Base-by-base conservation (phyloP, 768 basidiomycete species). In the Sutorius australiensis region DNA sequence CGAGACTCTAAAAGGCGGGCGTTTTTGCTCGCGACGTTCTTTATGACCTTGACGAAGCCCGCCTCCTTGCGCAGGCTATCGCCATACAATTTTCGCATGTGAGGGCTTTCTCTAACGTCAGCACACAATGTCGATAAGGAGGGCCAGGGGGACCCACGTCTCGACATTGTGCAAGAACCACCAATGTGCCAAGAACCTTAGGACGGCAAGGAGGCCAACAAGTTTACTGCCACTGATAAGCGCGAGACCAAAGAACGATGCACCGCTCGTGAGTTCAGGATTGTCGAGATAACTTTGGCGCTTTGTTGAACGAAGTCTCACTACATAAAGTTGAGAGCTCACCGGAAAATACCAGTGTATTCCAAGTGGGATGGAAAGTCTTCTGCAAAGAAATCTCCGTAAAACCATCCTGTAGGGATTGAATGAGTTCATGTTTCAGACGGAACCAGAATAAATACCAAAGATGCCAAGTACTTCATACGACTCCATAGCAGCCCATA, bases 291-390 rank as follows among this genome's bases (percentile, higher is more conserved):
- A 95, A 6, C 90, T 91, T 37, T 36, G 33, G 28, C 41, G 19
- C 34, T 47, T 9, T 39, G 19, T n/a, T 53, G 50, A 39, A 41
- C 37, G 37, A 24, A 9, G 9, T 7, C 14, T 24, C 14, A 12
- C 32, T 38, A 44, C 9, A n/a, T 10, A 11, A 36, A 21, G 11
- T 32, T 37, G 33, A 36, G 45, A 34, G 61, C 74, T 46, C 63
- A 93, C 84, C 95, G 84, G 72, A 95, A 99, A 59, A 99, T 98
- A 31, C 97, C 97, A 48, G 93, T 95, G 67, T 98, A 98, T 54
- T 95, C 92, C 9, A 98, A 75, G 55, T 90, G 83, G 0, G 88
- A 74, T 4, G 95, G 92, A 69, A 91, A 95, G 57, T 93, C 88
- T 62, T 95, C 92, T 73, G 95, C 87, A 77, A 95, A 95, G 73